phyloP scores from a whole-genome alignment of 192 early-diverging fungal species.

The Paraglomus brasilianum region DNA sequence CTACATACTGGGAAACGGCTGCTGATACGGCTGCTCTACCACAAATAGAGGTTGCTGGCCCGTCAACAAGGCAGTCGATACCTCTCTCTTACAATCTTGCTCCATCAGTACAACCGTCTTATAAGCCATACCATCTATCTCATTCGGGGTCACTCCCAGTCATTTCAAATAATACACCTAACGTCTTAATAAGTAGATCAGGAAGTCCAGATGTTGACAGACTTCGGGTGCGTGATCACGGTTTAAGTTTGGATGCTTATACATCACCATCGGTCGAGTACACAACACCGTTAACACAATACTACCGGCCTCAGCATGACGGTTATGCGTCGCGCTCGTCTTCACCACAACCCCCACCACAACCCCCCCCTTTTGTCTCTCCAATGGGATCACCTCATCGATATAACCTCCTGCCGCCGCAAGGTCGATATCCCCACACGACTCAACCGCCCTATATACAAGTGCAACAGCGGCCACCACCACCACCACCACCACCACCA shows the following conservation, averaged over 20 bases:
- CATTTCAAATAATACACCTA: not conserved
- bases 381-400: not conserved
- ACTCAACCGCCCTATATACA: not conserved
- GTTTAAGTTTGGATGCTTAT: not conserved
- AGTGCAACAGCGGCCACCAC: not conserved
- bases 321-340: not conserved
- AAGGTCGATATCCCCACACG: not conserved
- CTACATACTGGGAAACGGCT: slow-evolving; percentile 35
- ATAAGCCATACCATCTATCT: too few species aligned
- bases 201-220: not conserved
- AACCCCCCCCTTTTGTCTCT: not conserved
- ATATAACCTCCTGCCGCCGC: not conserved
- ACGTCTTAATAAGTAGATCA: slow-evolving; percentile 4
- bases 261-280: too few species aligned
- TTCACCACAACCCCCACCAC: not conserved
- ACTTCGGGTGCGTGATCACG: slow-evolving; percentile 1
- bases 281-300: not conserved
- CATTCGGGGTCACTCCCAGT: too few species aligned
- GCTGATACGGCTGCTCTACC: too few species aligned
- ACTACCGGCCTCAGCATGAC: not conserved
- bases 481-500: not conserved
- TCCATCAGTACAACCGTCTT: too few species aligned
- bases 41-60: too few species aligned
- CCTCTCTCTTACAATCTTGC: too few species aligned
- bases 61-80: too few species aligned